Base-by-base conservation (phyloP, 2,329 filamentous ascomycete species). In the Coniosporium tulheliwenetii region DNA sequence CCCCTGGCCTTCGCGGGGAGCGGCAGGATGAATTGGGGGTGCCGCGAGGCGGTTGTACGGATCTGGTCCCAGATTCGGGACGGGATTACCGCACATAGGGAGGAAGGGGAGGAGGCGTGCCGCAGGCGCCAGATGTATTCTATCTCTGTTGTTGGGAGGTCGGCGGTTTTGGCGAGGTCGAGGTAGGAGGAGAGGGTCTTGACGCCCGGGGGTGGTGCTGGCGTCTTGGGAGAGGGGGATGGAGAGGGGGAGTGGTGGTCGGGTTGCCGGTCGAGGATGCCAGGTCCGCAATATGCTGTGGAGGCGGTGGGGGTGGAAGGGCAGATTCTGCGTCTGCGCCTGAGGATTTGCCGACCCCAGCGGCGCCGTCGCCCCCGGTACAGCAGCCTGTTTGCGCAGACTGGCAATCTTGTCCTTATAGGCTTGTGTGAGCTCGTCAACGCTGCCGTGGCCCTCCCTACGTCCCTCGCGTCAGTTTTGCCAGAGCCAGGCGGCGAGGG, bases 11-110 rank as follows among this genome's bases (percentile, higher is more conserved):
- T 61, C 60, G 38, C 73, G 83, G 48, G 83, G 5, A 96, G 72
- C 0, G 91, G 91, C 1, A 98, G 74, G 41, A 98, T 80, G 64
- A 98, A 98, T 51, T 86, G 80, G 10, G 91, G 91, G 57, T 89
- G 75, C 39, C 67, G 67, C 47, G 76, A 77, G 10, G 87, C 91
- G 2, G 77, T 76, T 0, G 64, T 58, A 46, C 80, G 75, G 56
- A 98, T 85, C 39, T 74, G 69, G 30, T 66, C 57, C 65, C 87
- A 96, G n/a, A 79, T 83, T 2, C 71, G 58, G 2, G 79, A 60
- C 0, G 85, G 81, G 42, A 98, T 78, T 37, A 77, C 71, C 26
- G 91, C 93, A 63, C 85, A 93, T n/a, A 98, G 74, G 10, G 80
- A 82, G 46, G 77, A 71, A 0, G 78, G 66, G 48, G 81, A 77